A percentile compares a stretch with the other conserved stretches of the same genome.
Evolutionary conservation across 495 filamentous ascomycete species (phyloP).

Genomic region (Podospora sp.): DNA sequence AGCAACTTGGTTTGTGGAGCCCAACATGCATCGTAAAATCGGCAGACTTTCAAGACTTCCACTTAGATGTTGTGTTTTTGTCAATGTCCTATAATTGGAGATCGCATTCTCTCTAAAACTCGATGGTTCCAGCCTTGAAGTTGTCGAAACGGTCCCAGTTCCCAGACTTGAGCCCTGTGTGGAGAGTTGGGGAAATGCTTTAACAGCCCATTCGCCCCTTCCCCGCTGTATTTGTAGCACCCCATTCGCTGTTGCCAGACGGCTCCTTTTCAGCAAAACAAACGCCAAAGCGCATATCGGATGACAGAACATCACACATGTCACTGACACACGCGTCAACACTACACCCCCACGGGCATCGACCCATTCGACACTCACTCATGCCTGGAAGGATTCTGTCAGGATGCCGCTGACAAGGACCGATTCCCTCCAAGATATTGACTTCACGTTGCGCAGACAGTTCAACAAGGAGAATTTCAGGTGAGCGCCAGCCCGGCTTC

Average conservation of each 20-base stretch:
- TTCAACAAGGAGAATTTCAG: constrained; percentile 78
- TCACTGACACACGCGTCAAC: neutral
- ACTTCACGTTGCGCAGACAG: constrained; percentile 80
- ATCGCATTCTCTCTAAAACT: too few relatives aligned
- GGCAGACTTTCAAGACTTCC: too few relatives aligned
- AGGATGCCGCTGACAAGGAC: constrained; percentile 46
- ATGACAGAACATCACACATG: neutral
- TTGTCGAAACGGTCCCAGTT: too few relatives aligned
- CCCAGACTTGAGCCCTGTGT: neutral
- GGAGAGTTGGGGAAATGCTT: neutral
- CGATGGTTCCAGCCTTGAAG: too few relatives aligned
- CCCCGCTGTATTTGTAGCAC: neutral
- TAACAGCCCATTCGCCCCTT: neutral
- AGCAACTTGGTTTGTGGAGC: too few relatives aligned
- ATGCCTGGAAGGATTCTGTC: neutral
- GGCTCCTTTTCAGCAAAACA: constrained; percentile 1
- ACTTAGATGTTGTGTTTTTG: too few relatives aligned
- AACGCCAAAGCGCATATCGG: neutral
- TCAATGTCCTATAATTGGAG: too few relatives aligned
- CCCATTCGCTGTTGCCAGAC: neutral
- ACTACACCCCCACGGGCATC: neutral
- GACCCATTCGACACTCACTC: neutral
- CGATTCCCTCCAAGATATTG: constrained; percentile 65
- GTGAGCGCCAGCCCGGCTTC: constrained; percentile 42
- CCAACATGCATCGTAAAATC: too few relatives aligned